Conservation (phyloP, 1,284 basidiomycete genomes). For the Moniliella sp. region DNA sequence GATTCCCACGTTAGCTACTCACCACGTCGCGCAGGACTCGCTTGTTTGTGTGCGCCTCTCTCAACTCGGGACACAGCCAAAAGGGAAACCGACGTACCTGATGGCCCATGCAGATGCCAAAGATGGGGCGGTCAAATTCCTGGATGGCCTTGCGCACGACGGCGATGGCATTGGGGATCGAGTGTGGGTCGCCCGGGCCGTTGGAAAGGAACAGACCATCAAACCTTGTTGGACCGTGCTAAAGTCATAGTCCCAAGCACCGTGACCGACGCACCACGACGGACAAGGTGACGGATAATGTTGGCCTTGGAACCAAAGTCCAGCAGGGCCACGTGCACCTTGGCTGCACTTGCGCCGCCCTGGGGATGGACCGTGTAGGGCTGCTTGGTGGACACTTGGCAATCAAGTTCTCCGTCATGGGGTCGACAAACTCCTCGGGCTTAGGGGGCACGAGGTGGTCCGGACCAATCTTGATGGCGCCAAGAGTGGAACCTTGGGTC, state of each 20-base stretch:
- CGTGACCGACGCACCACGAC: constrained; percentile 70
- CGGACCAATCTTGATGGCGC: constrained; percentile 61
- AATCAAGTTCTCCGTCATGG: constrained; percentile 72
- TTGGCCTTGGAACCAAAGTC: constrained; percentile 97
- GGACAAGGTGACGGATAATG: constrained; percentile 74
- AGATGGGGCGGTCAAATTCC: constrained; percentile 79
- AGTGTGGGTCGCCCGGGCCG: constrained; percentile 78
- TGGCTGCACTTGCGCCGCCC: constrained; percentile 41
- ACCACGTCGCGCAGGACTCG: not conserved
- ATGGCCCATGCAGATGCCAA: constrained; percentile 84
- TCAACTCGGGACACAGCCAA: not conserved
- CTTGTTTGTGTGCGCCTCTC: constrained; percentile 39
- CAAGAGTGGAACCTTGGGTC: constrained; percentile 89
- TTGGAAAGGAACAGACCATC: constrained; percentile 87
- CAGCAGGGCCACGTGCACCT: constrained; percentile 70
- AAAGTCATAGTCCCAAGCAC: constrained; percentile 92
- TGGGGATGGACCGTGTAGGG: constrained; percentile 68
- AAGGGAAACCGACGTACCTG: constrained; percentile 4
- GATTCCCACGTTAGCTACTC: not conserved
- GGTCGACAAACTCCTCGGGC: constrained; percentile 55
- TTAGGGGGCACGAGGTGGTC: constrained; percentile 46
- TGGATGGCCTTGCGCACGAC: constrained; percentile 52
- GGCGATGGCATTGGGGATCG: constrained; percentile 64
- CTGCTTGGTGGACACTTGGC: constrained; percentile 65
- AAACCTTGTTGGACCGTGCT: constrained; percentile 64